phyloP scores from a whole-genome alignment of 305 asterid species.

The Rubia occidens region DNA sequence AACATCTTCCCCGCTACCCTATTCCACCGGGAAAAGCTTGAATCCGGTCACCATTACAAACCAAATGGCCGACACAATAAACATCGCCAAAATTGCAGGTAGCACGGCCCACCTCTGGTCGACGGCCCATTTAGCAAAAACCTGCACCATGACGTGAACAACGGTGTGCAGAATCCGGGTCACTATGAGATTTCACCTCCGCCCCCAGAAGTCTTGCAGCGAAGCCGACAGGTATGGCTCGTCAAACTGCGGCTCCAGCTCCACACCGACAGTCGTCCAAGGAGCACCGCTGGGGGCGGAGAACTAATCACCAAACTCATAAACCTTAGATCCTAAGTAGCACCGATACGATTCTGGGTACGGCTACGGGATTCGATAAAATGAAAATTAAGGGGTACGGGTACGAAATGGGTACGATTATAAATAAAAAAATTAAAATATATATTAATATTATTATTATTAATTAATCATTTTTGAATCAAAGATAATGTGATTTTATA shows the following conservation, averaged over 20 bases:
- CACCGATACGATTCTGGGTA: too few relatives aligned
- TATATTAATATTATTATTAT: too few relatives aligned
- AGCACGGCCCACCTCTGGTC: constrained; percentile 10
- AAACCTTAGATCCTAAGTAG: background rate
- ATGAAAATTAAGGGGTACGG: too few relatives aligned
- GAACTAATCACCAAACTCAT: background rate
- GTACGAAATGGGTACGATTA: too few relatives aligned
- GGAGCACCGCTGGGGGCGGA: background rate
- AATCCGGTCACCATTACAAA: constrained; percentile 12
- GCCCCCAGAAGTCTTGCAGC: constrained; percentile 16
- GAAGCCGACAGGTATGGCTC: constrained; percentile 15
- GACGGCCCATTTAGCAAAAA: background rate
- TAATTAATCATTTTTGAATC: too few relatives aligned
- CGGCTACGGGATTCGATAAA: too few relatives aligned
- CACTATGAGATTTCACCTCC: constrained; percentile 17
- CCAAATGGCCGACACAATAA: background rate
- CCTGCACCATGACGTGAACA: background rate
- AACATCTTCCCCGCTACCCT: too few relatives aligned
- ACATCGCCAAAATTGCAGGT: background rate
- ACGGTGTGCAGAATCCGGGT: constrained; percentile 10
- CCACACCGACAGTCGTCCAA: background rate
- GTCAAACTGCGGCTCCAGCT: constrained; percentile 17
- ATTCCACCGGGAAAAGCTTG: constrained; percentile 17
- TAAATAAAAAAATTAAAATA: too few relatives aligned
- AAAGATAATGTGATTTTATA: too few relatives aligned